Conservation (phyloP, 352 stramenopile species). For the Phytophthora quininea region DNA sequence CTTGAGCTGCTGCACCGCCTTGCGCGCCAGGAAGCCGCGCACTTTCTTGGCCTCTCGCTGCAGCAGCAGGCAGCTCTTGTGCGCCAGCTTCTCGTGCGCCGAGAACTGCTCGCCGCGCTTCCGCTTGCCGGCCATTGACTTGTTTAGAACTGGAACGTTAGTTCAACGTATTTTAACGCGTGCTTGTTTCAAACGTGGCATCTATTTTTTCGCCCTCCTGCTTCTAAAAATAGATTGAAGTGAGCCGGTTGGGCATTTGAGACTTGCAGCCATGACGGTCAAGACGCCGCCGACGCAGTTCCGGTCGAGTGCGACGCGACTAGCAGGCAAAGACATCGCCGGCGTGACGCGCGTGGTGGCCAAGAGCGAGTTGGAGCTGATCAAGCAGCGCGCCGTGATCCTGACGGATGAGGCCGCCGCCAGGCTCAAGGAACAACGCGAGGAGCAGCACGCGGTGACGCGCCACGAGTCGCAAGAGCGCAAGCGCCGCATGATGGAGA, state of each 20-base stretch:
- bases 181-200: not conserved
- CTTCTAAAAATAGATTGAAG: conserved; percentile 16
- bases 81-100: conserved; percentile 68
- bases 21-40: conserved; percentile 65
- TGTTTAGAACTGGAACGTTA: conserved; percentile 8
- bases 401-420: conserved; percentile 53
- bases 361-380: conserved; percentile 44
- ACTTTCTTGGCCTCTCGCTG: conserved; percentile 83
- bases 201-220: conserved; percentile 24
- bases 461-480: conserved; percentile 67
- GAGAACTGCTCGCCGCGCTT: conserved; percentile 56
- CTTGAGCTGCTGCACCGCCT: conserved; percentile 78
- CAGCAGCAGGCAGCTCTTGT: conserved; percentile 74
- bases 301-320: conserved; percentile 48
- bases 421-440: conserved; percentile 44
- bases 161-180: too few species aligned
- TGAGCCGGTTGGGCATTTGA: not conserved
- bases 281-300: conserved; percentile 24
- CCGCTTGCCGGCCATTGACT: conserved; percentile 48
- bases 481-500: conserved; percentile 83
- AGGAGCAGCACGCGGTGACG: conserved; percentile 47
- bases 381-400: conserved; percentile 69
- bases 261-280: conserved; percentile 26
- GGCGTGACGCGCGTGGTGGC: conserved; percentile 47
- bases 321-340: conserved; percentile 67